Evolutionary conservation across 306 rosid species (phyloP).

Genomic region (Psophocarpus tetragonolobus): DNA sequence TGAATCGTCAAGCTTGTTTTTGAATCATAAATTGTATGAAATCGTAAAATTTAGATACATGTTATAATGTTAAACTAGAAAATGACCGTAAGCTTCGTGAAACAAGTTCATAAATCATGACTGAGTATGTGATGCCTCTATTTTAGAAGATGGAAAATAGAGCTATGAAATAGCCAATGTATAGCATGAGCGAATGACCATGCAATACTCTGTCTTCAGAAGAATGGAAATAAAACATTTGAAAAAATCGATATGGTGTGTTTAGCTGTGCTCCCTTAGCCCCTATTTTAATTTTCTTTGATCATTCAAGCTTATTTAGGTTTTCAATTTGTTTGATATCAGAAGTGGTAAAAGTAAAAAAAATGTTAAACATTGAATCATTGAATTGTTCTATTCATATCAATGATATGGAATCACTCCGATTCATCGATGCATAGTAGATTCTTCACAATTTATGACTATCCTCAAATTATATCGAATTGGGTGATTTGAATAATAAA

Average conservation of each 20-base stretch:
- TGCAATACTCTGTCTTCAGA: not conserved
- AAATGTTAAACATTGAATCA: not conserved
- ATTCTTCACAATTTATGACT: not conserved
- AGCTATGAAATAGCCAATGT: not conserved
- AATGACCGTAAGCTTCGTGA: not conserved
- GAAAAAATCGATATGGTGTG: not conserved
- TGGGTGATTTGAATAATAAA: not conserved
- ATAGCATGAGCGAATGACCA: not conserved
- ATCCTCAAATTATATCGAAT: not conserved
- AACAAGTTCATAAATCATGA: not conserved
- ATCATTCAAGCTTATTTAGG: not conserved
- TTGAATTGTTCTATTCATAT: not conserved
- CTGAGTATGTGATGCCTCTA: not conserved
- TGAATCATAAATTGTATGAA: not conserved
- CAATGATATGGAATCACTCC: not conserved
- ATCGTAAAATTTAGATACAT: not conserved
- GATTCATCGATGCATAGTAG: not conserved
- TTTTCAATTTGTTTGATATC: not conserved
- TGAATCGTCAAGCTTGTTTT: not conserved
- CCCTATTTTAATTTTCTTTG: not conserved
- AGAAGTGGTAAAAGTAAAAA: not conserved
- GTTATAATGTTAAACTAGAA: not conserved
- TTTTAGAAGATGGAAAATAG: not conserved
- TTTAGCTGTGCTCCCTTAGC: not conserved
- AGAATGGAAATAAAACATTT: not conserved